Percentiles rank a stretch among this genome's conserved stretches.
Conservation (phyloP, 2,329 filamentous ascomycete genomes). For the Hortaea sp. region DNA sequence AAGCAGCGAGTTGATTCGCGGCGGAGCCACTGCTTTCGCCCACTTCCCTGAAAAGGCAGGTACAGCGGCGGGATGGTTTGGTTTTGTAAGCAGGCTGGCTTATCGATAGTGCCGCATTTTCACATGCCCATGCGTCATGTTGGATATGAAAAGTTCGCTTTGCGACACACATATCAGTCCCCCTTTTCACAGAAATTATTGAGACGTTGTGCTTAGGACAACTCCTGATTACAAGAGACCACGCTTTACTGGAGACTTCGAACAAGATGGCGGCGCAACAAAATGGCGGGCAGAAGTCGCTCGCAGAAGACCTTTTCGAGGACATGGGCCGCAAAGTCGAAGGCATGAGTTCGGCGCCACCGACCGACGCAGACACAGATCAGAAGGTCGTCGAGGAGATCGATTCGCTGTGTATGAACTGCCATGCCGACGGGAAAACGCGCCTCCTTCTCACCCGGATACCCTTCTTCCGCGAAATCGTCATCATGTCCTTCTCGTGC, state of each 20-base stretch:
- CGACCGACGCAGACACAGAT: conserved; percentile 30
- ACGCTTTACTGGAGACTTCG: no score
- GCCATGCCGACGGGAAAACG: conserved; percentile 57
- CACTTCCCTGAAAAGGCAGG: no score
- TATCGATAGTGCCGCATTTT: neutral
- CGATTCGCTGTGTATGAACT: conserved; percentile 46
- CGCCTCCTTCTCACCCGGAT: conserved; percentile 82
- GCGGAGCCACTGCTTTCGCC: no score
- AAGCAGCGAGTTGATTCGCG: no score
- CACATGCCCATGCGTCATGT: neutral
- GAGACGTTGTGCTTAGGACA: no score
- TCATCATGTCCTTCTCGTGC: conserved; percentile 94
- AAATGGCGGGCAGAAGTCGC: conserved; percentile 11
- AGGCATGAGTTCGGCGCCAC: conserved; percentile 23
- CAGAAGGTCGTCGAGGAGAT: conserved; percentile 44
- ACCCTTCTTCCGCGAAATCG: conserved; percentile 93
- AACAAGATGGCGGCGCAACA: conserved; percentile 3
- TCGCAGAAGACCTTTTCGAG: conserved; percentile 41
- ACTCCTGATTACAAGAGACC: no score
- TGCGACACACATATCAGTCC: neutral
- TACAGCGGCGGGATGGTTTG: no score
- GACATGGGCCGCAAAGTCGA: conserved; percentile 42
- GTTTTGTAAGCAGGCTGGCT: neutral
- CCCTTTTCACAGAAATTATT: no score
- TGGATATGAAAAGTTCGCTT: neutral